Evolutionary conservation across 371 early-diverging fungal genomes (phyloP).

Genomic region (Mucor piriformis): DNA sequence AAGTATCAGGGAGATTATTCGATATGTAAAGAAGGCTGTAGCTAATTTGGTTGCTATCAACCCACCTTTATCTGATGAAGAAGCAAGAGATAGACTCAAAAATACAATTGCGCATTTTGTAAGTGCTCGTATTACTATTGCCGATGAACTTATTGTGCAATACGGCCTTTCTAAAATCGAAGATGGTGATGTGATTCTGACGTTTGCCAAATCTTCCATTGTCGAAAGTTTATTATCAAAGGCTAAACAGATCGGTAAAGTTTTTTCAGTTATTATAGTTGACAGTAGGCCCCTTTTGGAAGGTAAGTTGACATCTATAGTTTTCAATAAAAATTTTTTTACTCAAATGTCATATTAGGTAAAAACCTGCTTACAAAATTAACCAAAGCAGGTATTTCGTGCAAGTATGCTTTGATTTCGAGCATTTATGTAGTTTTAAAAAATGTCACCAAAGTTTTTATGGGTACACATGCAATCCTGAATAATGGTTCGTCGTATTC

Average conservation of each 20-base stretch:
- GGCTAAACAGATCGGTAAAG: conserved; percentile 71
- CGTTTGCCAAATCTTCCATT: conserved; percentile 82
- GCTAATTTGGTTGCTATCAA: conserved; percentile 41
- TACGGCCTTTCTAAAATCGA: conserved; percentile 82
- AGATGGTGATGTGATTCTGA: conserved; percentile 89
- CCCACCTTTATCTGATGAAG: conserved; percentile 72
- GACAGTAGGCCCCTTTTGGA: conserved; percentile 87
- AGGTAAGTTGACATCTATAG: conserved; percentile 52
- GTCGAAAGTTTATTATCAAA: conserved; percentile 75
- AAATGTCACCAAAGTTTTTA: conserved; percentile 87
- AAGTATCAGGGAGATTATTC: conserved; percentile 89
- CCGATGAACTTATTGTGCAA: conserved; percentile 76
- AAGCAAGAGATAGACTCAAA: conserved; percentile 50
- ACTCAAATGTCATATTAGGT: conserved; percentile 41
- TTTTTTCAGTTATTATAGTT: conserved; percentile 88
- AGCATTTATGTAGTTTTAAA: conserved; percentile 71
- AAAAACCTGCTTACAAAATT: conserved; percentile 64
- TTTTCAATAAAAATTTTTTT: not conserved
- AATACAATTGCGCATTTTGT: conserved; percentile 82
- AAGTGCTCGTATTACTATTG: conserved; percentile 80
- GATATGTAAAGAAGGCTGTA: conserved; percentile 85
- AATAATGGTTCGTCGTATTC: conserved; percentile 90
- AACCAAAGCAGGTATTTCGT: conserved; percentile 65
- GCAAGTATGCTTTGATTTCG: conserved; percentile 70
- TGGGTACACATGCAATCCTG: conserved; percentile 88